Base-by-base conservation (phyloP, 495 filamentous ascomycete genomes). In the Lichina pygmaea region DNA sequence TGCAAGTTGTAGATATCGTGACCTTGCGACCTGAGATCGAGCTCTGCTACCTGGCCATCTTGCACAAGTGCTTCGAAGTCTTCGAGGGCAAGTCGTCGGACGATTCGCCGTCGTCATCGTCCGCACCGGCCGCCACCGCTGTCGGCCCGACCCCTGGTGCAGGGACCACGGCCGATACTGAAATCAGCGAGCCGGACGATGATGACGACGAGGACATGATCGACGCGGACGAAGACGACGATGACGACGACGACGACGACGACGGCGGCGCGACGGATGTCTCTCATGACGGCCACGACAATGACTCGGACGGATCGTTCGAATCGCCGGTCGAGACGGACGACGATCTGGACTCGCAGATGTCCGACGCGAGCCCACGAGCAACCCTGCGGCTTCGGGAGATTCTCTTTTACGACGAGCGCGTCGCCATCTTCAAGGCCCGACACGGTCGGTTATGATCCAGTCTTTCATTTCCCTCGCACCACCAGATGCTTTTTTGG, bases 321-420 rank as follows among this genome's bases (percentile, higher is more conserved):
- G 58, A 62, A 3, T 54, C 49, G n/a, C 48, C 45, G 13, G 59
- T 57, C 31, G 48, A 50, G 56, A 60, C 32, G 7, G 66, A 68
- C 17, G 58, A 58, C 13, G 71, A 75, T n/a, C 56, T 60, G 37
- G 56, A 60, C 32, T 59, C 57, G 15, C 62, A 65, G 42, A 53
- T 51, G 7, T 67, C 72, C 44, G 62, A 61, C 42, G 57, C 54
- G 45, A 48, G 50, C 46, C 66, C 64, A 46, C 63, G 62, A 17
- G 61, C 70, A 40, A 67, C 66, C 41, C 68, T 93, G 16, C 63
- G 74, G 46, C 57, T 93, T 50, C 68, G 81, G 50, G 80, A 91
- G 66, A 91, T 92, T 52, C 60, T 85, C 50, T 92, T 85, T 59
- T 86, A 84, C 52, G 84, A 91, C 50, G 82, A 91, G 54, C 84